Percentiles rank a stretch among this genome's conserved stretches.
Conservation (phyloP, 2,329 filamentous ascomycete species). For the Diaporthe eres region DNA sequence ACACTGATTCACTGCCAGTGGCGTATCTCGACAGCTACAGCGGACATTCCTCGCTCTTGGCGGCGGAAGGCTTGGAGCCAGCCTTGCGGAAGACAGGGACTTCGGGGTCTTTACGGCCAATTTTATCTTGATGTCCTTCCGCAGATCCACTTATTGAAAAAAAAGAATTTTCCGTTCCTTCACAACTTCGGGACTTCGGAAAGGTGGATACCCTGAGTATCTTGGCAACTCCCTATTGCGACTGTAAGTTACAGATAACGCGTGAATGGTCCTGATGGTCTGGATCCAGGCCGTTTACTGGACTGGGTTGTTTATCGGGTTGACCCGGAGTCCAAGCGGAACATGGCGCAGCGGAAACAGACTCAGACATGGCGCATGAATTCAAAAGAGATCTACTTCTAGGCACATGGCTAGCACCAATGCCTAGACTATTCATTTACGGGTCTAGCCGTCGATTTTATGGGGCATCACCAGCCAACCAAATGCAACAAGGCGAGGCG, state of each 20-base stretch:
- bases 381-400: background rate
- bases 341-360: background rate
- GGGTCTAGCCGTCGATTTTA: background rate
- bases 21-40: background rate
- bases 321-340: background rate
- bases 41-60: slow-evolving; percentile 25
- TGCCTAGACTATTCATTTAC: no score
- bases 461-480: background rate
- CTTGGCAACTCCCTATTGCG: slow-evolving; percentile 5
- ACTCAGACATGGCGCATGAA: background rate
- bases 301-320: background rate
- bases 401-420: background rate
- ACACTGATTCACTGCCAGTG: slow-evolving; percentile 7
- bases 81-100: slow-evolving; percentile 11
- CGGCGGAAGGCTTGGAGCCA: slow-evolving; percentile 11
- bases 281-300: background rate
- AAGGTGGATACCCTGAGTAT: slow-evolving; percentile 23
- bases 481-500: background rate
- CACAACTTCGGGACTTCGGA: slow-evolving; percentile 31
- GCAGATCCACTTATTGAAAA: slow-evolving; percentile 24
- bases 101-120: slow-evolving; percentile 22
- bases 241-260: slow-evolving; percentile 3
- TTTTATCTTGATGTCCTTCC: slow-evolving; percentile 7
- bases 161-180: slow-evolving; percentile 5
- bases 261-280: background rate